A percentile compares a stretch with the other conserved stretches of the same genome.
These are phyloP conservation scores for Huntiella moniliformis DNA, from an alignment of 2,329 filamentous ascomycete species.

Conservation along the genomic window DNA sequence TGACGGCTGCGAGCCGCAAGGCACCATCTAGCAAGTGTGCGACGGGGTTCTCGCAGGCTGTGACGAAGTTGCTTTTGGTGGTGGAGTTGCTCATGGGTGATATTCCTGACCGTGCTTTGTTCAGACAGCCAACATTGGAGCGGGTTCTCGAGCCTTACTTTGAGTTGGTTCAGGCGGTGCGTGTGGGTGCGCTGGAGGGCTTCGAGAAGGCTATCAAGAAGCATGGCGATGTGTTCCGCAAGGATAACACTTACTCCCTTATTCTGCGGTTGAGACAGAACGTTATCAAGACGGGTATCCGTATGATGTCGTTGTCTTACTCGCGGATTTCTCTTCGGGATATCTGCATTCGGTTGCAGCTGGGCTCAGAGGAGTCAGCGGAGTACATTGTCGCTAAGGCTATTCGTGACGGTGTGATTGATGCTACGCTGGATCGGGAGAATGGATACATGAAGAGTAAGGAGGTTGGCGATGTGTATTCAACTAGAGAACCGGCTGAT, in stretches of 20 bases:
- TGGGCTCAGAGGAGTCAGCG: slow-evolving; percentile 90
- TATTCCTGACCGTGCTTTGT: slow-evolving; percentile 85
- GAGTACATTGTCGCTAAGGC: slow-evolving; percentile 99
- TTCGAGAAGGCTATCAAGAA: slow-evolving; percentile 75
- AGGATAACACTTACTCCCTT: slow-evolving; percentile 86
- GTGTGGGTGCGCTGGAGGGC: slow-evolving; percentile 86
- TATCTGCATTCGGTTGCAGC: slow-evolving; percentile 84
- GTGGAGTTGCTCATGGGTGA: slow-evolving; percentile 97
- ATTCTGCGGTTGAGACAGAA: slow-evolving; percentile 92
- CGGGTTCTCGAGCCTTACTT: slow-evolving; percentile 82
- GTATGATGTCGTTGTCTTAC: slow-evolving; percentile 97
- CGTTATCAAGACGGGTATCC: slow-evolving; percentile 97
- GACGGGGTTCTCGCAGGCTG: slow-evolving; percentile 85
- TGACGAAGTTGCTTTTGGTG: slow-evolving; percentile 88
- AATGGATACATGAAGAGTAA: slow-evolving; percentile 97
- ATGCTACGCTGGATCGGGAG: slow-evolving; percentile 85
- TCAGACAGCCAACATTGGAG: slow-evolving; percentile 78
- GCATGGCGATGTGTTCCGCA: slow-evolving; percentile 69
- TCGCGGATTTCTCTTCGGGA: slow-evolving; percentile 92
- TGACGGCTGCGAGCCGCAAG: slow-evolving; percentile 86
- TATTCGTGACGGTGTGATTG: slow-evolving; percentile 91
- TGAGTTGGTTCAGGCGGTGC: slow-evolving; percentile 80
- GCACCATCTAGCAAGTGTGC: slow-evolving; percentile 79
- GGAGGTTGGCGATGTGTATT: slow-evolving; percentile 88
- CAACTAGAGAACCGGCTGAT: slow-evolving; percentile 85